A percentile compares a stretch with the other conserved stretches of the same genome.
Evolutionary conservation across 164 flowering plant species (phyloP).

Genomic region (Akebia trifoliata): DNA sequence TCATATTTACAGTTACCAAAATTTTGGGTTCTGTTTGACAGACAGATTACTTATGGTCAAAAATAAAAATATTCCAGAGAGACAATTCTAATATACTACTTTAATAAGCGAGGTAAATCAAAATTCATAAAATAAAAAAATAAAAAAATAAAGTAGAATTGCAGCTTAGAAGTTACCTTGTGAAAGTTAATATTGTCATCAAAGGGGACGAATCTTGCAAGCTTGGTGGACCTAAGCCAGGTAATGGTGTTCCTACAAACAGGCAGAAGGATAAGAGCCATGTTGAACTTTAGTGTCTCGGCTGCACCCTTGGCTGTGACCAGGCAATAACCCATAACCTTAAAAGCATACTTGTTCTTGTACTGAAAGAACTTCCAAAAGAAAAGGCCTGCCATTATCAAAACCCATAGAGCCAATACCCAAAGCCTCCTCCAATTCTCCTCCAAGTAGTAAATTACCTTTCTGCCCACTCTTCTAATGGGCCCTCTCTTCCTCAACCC

Average conservation of each 20-base stretch:
- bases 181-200: slow-evolving; percentile 93
- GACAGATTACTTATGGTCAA: no score
- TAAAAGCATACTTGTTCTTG: slow-evolving; percentile 55
- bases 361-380: slow-evolving; percentile 80
- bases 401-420: slow-evolving; percentile 63
- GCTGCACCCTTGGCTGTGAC: slow-evolving; percentile 93
- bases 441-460: slow-evolving; percentile 24
- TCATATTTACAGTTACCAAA: no score
- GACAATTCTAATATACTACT: no score
- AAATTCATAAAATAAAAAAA: no score
- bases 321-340: slow-evolving; percentile 85
- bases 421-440: slow-evolving; percentile 90
- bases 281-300: slow-evolving; percentile 91
- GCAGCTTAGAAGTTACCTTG: slow-evolving; percentile 42
- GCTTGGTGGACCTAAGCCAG: slow-evolving; percentile 79
- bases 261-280: slow-evolving; percentile 85
- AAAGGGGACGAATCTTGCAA: slow-evolving; percentile 74
- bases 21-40: no score
- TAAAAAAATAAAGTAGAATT: background rate
- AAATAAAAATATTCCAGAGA: no score
- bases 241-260: slow-evolving; percentile 87
- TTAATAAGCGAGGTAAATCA: no score
- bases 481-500: slow-evolving; percentile 10
- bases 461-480: slow-evolving; percentile 34
- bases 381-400: slow-evolving; percentile 56